Evolutionary conservation across 192 early-diverging fungal species (phyloP).

Genomic region (Coemansia sp.): DNA sequence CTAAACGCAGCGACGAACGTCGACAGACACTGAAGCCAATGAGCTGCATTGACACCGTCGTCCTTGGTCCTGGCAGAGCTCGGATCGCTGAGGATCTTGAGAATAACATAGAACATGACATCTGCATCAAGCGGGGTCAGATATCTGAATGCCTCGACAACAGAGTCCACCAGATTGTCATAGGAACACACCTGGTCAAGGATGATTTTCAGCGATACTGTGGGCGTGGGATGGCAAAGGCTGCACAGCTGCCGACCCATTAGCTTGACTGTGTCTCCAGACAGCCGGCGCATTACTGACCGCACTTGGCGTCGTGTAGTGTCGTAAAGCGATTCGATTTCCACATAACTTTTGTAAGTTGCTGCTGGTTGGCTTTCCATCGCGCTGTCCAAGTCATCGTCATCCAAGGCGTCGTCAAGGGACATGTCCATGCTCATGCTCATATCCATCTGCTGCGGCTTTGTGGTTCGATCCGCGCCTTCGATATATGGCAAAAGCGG

Average conservation of each 20-base stretch:
- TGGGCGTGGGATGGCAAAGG: conserved; percentile 44
- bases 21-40: conserved; percentile 52
- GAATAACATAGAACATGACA: conserved; percentile 41
- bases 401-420: conserved; percentile 38
- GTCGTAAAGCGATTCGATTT: conserved; percentile 31
- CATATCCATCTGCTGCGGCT: not conserved
- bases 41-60: conserved; percentile 44
- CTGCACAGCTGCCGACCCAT: conserved; percentile 46
- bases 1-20: conserved; percentile 42
- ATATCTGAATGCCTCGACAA: conserved; percentile 52
- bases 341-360: conserved; percentile 9
- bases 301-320: conserved; percentile 40
- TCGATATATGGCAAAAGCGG: conserved; percentile 22
- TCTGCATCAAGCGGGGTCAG: conserved; percentile 45
- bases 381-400: conserved; percentile 11
- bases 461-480: not conserved
- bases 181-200: conserved; percentile 54
- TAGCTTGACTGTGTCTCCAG: conserved; percentile 44
- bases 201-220: conserved; percentile 37
- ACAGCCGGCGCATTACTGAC: conserved; percentile 51
- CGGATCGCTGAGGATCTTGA: conserved; percentile 32
- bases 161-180: conserved; percentile 48
- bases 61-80: conserved; percentile 28
- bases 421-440: conserved; percentile 43
- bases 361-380: not conserved